Percentiles rank a stretch among this genome's conserved stretches.
These are phyloP conservation scores for Geranium incanum DNA, from an alignment of 441 rosid species.

Conservation along the genomic window DNA sequence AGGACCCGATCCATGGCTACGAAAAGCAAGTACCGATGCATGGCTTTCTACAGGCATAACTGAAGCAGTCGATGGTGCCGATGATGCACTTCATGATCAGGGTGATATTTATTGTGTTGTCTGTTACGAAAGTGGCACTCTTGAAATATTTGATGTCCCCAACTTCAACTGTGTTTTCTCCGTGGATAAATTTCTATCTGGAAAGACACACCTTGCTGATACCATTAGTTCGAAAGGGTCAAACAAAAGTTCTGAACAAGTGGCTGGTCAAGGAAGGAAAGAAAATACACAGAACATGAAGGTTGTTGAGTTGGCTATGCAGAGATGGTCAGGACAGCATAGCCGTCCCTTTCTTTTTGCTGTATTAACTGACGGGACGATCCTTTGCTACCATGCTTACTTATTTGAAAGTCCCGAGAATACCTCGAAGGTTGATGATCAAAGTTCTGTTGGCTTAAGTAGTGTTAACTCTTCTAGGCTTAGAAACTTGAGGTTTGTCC, in stretches of 20 bases:
- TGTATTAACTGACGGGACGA: conserved; percentile 87
- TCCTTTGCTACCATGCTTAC: conserved; percentile 90
- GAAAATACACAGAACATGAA: conserved; percentile 52
- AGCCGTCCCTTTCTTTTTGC: conserved; percentile 86
- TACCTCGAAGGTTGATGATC: conserved; percentile 52
- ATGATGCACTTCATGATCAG: conserved; percentile 77
- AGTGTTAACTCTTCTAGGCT: conserved; percentile 61
- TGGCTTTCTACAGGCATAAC: conserved; percentile 92
- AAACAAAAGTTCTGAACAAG: conserved; percentile 41
- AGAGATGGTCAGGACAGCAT: conserved; percentile 85
- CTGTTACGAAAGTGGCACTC: conserved; percentile 74
- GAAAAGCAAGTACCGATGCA: conserved; percentile 91
- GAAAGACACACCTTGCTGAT: conserved; percentile 70
- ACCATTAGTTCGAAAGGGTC: conserved; percentile 31
- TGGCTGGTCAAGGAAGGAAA: conserved; percentile 52
- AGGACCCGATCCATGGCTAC: conserved; percentile 94
- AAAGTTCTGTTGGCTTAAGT: conserved; percentile 36
- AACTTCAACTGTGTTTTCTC: conserved; percentile 72
- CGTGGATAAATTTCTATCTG: conserved; percentile 76
- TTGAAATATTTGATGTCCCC: conserved; percentile 93
- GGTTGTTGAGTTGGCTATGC: conserved; percentile 87
- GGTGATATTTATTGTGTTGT: conserved; percentile 87
- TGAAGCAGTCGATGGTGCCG: conserved; percentile 76
- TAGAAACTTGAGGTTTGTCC: conserved; percentile 73
- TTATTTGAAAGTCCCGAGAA: conserved; percentile 69